Evolutionary conservation across 169 alveolate species (phyloP), one percentile per base, ranked within the genome.

Genomic region (Eimeria necatrix): DNA sequence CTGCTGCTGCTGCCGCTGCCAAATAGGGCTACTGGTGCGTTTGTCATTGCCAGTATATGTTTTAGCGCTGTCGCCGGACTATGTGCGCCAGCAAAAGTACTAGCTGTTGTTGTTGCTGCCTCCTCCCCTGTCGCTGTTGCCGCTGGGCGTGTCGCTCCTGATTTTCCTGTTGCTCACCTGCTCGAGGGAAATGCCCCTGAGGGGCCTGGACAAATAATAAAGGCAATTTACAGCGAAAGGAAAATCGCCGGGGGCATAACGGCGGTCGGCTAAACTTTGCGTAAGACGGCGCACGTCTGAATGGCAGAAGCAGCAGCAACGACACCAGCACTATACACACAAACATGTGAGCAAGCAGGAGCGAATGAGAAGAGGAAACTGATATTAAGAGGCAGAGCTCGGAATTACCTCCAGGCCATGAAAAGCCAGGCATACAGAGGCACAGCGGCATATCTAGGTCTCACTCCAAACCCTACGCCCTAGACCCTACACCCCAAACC

Each of bases 261-360:
- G 85, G 26, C 94, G 83, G 26, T 87, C 94, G 22, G 76, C 94
- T 53, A 87, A 32, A 52, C 94, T 61, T 71, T 87, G 94, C 32
- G 76, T 71, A 16, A 87, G 53, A 48, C 94, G 85, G n/a, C 4
- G 16, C 22, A 49, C 94, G 46, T 87, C 91, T 83, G 91, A n/a
- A 20, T 14, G 22, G 49, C 14, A 46, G 60, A 48, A 81, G 14
- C 76, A 84, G 18, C 60, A 84, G 61, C 48, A n/a, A 60, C 24
- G 9, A 32, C 41, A 78, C 26, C 41, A 78, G 88, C 88, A 78
- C 4, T 48, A 56, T 14, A 14, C 12, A 18, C 68, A 56, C 22
- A 10, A 56, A 18, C 68, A 56, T 10, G 68, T 18, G 20, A 56
- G 20, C 12, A 56, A 56, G 68, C 12, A 56, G 20, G 20, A 56